Evolutionary conservation across 2,329 filamentous ascomycete species (phyloP).

Genomic region (Sporothrix luriei): DNA sequence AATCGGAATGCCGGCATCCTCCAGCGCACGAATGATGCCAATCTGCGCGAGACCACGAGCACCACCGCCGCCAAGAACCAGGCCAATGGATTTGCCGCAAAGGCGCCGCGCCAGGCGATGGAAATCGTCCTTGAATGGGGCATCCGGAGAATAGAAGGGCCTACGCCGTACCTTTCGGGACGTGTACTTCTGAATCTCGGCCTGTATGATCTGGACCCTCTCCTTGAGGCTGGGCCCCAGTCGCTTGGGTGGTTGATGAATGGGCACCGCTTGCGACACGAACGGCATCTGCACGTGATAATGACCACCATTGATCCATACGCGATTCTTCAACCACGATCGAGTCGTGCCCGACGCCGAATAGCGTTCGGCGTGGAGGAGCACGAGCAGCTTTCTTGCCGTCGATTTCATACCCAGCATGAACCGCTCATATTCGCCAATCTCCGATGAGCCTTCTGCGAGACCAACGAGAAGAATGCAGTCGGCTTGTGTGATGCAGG

Average conservation of each 20-base stretch:
- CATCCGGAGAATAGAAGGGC: slow-evolving; percentile 86
- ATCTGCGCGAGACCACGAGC: slow-evolving; percentile 90
- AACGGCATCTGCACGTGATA: slow-evolving; percentile 97
- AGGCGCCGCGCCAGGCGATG: slow-evolving; percentile 86
- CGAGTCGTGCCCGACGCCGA: slow-evolving; percentile 82
- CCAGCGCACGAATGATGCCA: slow-evolving; percentile 89
- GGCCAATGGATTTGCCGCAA: slow-evolving; percentile 89
- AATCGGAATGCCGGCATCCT: slow-evolving; percentile 94
- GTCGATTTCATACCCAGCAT: slow-evolving; percentile 97
- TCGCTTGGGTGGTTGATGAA: slow-evolving; percentile 72
- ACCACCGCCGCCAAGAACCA: slow-evolving; percentile 91
- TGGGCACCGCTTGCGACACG: slow-evolving; percentile 72
- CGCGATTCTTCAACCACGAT: slow-evolving; percentile 85
- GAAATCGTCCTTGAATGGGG: slow-evolving; percentile 94
- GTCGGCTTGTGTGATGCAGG: slow-evolving; percentile 94
- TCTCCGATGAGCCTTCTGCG: slow-evolving; percentile 83
- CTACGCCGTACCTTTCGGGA: slow-evolving; percentile 87
- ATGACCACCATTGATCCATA: slow-evolving; percentile 98
- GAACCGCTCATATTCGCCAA: slow-evolving; percentile 96
- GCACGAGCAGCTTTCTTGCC: slow-evolving; percentile 85
- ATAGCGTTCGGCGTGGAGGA: slow-evolving; percentile 87
- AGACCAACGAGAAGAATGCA: slow-evolving; percentile 91
- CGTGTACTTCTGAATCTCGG: slow-evolving; percentile 97
- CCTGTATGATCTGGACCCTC: slow-evolving; percentile 89
- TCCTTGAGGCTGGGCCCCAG: slow-evolving; percentile 88